Evolutionary conservation across 352 stramenopile genomes (phyloP).

Genomic region (Phytopythium litorale): DNA sequence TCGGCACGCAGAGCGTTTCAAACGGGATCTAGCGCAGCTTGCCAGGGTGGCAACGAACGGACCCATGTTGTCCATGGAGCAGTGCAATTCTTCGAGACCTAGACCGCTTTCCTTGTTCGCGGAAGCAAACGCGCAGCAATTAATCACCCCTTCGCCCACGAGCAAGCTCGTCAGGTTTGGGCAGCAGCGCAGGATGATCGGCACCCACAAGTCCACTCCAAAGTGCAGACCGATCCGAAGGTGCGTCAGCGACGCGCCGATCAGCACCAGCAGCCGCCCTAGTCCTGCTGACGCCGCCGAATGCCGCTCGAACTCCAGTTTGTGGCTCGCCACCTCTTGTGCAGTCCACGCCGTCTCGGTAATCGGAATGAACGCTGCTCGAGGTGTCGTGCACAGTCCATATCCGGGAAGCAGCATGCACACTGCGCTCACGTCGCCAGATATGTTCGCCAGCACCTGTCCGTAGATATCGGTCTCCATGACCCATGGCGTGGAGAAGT

Average conservation of each 20-base stretch:
- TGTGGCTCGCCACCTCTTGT: neutral
- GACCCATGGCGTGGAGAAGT: neutral
- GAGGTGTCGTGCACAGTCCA: neutral
- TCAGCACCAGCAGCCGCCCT: neutral
- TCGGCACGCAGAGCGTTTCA: neutral
- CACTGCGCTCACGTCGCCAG: neutral
- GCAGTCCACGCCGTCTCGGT: neutral
- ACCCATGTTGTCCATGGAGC: neutral
- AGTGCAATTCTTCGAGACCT: neutral
- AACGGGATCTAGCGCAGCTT: neutral
- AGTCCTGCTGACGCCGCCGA: neutral
- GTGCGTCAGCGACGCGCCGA: neutral
- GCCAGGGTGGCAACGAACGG: neutral
- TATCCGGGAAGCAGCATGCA: neutral
- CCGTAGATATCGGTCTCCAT: neutral
- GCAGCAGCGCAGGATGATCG: neutral
- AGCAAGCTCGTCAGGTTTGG: neutral
- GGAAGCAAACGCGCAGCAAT: neutral
- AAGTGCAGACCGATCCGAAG: neutral
- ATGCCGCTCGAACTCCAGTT: neutral
- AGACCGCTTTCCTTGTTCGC: neutral
- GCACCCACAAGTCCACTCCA: neutral
- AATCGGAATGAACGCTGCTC: neutral
- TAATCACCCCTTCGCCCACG: neutral
- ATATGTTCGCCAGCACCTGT: neutral